A percentile compares a stretch with the other conserved stretches of the same genome.
Evolutionary conservation across 1,284 basidiomycete genomes (phyloP).

Genomic region (Apiotrichum veenhuisii): DNA sequence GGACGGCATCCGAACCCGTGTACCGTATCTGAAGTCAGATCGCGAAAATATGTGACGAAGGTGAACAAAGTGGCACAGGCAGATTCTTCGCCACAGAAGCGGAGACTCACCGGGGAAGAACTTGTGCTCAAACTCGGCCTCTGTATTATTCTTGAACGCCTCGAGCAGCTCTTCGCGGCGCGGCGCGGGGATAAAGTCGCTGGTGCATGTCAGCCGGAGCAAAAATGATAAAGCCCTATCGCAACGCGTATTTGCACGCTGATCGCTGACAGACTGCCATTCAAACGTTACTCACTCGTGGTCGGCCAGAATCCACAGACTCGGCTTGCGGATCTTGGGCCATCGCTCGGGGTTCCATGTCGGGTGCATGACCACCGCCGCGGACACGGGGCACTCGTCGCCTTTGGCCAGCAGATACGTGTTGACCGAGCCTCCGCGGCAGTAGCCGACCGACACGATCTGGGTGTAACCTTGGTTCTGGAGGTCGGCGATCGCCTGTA

Average conservation of each 20-base stretch:
- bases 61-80: neutral
- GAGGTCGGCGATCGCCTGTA: slow-evolving; percentile 41
- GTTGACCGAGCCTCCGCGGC: slow-evolving; percentile 56
- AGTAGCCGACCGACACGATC: slow-evolving; percentile 64
- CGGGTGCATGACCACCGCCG: slow-evolving; percentile 60
- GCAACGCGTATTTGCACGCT: no score
- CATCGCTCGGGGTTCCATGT: slow-evolving; percentile 51
- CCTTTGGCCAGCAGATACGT: slow-evolving; percentile 28
- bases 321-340: slow-evolving; percentile 55
- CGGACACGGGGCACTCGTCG: slow-evolving; percentile 47
- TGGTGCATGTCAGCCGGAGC: neutral
- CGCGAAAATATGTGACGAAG: neutral
- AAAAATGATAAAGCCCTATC: no score
- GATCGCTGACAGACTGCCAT: neutral
- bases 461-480: slow-evolving; percentile 56
- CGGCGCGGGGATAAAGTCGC: slow-evolving; percentile 45
- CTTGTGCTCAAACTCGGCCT: slow-evolving; percentile 2
- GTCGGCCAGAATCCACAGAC: slow-evolving; percentile 59
- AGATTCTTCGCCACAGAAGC: neutral
- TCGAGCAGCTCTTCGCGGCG: slow-evolving; percentile 52
- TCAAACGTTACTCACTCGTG: slow-evolving; percentile 52
- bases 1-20: slow-evolving; percentile 61
- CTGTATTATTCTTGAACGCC: slow-evolving; percentile 43
- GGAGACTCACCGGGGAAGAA: neutral
- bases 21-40: slow-evolving; percentile 40